Base-by-base conservation (phyloP, 2,329 filamentous ascomycete genomes). In the Hymenoscyphus occultus region DNA sequence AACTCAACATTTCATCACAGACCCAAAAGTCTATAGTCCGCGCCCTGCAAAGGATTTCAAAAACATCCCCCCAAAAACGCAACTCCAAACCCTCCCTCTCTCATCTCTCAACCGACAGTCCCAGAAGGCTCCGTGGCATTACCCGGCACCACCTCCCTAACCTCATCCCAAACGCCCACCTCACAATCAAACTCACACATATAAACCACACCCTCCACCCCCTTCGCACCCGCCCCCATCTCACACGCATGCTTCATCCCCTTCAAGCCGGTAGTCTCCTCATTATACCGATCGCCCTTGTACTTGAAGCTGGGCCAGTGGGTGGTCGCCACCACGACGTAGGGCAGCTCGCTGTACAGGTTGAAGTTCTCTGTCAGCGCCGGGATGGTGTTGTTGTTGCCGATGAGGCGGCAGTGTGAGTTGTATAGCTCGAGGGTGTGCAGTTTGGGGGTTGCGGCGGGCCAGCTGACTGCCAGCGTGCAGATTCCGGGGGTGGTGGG, bases 391-490 rank as follows among this genome's bases (percentile, higher is more conserved):
- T 22, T 32, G 58, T 39, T 16, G n/a, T 60, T 51, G 16, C 59
- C 59, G 42, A 61, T 61, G 59, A 51, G 59, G 7, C 59, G 59
- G 35, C 59, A 61, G 40, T 35, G 22, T 2, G 40, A 61, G 59
- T 61, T 61, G 59, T 61, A 61, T 31, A 61, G 59, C 13, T 19
- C 45, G 3, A 61, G 59, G 16, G 32, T 10, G 28, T 61, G 59
- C 2, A 40, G 35, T 39, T 42, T 14, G 5, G 35, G 35, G 9
- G 39, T n/a, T 9, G 35, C 28, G n/a, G 58, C n/a, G 39, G 58
- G 35, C 59, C 59, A 61, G 42, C 59, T 40, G 5, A 61, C 59
- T n/a, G 59, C 22, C 7, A 61, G 59, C 19, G 59, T 61, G 22
- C 59, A 61, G 10, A 22, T 61, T 13, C 59, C 59, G 1, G 59